These are phyloP conservation scores for Hyaloscypha hepaticicola DNA, from an alignment of 495 filamentous ascomycete genomes.

Conservation along the genomic window DNA sequence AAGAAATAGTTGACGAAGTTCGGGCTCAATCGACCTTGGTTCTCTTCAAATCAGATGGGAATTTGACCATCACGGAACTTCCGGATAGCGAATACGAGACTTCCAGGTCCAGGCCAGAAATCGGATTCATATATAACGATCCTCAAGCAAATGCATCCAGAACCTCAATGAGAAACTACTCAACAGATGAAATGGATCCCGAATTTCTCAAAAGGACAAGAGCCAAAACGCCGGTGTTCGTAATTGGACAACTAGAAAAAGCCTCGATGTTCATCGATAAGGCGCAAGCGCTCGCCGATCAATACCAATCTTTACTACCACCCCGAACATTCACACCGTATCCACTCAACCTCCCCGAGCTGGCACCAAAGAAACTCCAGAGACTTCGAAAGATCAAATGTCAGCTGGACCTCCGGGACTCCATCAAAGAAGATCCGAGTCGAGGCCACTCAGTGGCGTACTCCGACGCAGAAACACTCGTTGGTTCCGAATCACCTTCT, in stretches of 20 bases:
- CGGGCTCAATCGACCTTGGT: slow-evolving; percentile 3
- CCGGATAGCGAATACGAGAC: neutral
- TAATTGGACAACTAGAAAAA: slow-evolving; percentile 26
- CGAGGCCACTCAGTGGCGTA: neutral
- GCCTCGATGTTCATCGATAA: slow-evolving; percentile 1
- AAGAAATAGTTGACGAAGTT: neutral
- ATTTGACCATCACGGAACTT: neutral
- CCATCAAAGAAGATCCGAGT: slow-evolving; percentile 13
- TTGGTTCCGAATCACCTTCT: slow-evolving; percentile 17
- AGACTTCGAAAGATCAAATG: slow-evolving; percentile 29
- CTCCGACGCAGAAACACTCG: slow-evolving; percentile 26
- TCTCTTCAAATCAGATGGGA: neutral
- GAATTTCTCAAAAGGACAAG: slow-evolving; percentile 12
- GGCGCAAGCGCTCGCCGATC: slow-evolving; percentile 19
- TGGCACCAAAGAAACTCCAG: slow-evolving; percentile 9
- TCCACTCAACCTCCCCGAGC: neutral
- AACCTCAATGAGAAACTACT: neutral
- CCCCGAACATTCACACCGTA: slow-evolving; percentile 22
- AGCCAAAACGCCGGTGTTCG: slow-evolving; percentile 28
- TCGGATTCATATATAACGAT: slow-evolving; percentile 1
- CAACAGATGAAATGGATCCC: slow-evolving; percentile 1
- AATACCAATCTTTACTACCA: slow-evolving; percentile 25
- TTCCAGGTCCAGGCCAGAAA: neutral
- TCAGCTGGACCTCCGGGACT: slow-evolving; percentile 24
- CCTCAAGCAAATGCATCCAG: neutral